Conservation (phyloP, 177 flowering plant genomes). For the Viscum album region DNA sequence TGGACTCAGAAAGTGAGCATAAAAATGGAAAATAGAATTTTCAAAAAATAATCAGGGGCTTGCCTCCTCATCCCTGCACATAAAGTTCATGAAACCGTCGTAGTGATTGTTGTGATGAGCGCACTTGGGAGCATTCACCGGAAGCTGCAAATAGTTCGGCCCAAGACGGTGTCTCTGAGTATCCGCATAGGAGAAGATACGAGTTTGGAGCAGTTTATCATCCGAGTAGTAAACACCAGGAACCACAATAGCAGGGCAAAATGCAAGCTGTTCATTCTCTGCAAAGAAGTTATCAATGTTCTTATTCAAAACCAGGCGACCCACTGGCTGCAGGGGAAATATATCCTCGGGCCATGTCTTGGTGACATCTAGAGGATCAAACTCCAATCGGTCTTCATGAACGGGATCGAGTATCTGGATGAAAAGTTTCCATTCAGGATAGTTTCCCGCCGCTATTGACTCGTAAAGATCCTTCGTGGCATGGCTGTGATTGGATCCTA, state of each 20-base stretch:
- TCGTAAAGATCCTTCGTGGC: constrained; percentile 93
- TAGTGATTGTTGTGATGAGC: constrained; percentile 92
- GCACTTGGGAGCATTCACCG: constrained; percentile 87
- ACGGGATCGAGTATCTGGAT: constrained; percentile 84
- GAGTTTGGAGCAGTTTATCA: constrained; percentile 80
- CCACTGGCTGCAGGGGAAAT: constrained; percentile 79
- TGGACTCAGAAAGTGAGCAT: constrained; percentile 5
- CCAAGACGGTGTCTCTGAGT: constrained; percentile 98
- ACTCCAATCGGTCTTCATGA: constrained; percentile 72
- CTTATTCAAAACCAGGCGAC: constrained; percentile 83
- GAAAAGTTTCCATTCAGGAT: constrained; percentile 90
- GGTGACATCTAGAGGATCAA: constrained; percentile 88
- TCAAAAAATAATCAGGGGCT: neutral
- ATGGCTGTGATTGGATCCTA: constrained; percentile 93
- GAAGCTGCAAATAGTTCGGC: constrained; percentile 88
- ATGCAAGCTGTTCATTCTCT: constrained; percentile 90
- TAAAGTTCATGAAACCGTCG: constrained; percentile 95
- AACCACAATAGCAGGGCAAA: constrained; percentile 70
- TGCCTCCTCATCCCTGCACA: constrained; percentile 99
- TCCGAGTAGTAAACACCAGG: constrained; percentile 88
- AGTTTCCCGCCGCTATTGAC: constrained; percentile 81
- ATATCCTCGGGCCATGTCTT: constrained; percentile 98
- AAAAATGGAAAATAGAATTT: neutral
- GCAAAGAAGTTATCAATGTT: constrained; percentile 97
- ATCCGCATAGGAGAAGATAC: constrained; percentile 80